Evolutionary conservation across 805 yeast species (phyloP).

Genomic region (Starmerella floris): DNA sequence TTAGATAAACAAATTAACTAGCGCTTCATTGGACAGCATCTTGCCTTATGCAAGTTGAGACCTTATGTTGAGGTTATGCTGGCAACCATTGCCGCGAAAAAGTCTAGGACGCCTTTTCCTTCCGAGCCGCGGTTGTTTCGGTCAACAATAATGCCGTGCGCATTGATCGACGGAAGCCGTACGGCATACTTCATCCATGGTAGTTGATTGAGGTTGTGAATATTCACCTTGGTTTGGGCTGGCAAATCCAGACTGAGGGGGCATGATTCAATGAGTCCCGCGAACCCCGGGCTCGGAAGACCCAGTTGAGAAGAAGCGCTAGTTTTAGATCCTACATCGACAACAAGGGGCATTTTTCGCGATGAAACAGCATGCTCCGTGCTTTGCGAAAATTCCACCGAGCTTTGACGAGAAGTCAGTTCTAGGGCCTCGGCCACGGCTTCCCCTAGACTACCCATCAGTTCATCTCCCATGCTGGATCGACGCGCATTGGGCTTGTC

Average conservation of each 20-base stretch:
- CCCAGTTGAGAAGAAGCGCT: background rate
- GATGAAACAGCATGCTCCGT: no score
- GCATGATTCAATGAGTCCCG: constrained; percentile 8
- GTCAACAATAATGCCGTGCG: constrained; percentile 80
- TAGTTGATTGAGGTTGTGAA: constrained; percentile 42
- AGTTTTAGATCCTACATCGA: background rate
- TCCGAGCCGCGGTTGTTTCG: constrained; percentile 30
- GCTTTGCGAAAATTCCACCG: background rate
- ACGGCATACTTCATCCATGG: constrained; percentile 71
- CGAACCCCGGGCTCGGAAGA: constrained; percentile 5
- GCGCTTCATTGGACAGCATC: no score
- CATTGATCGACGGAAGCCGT: constrained; percentile 55
- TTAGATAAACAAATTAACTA: background rate
- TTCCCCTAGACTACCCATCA: background rate
- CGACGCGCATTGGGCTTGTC: background rate
- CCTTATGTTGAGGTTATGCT: background rate
- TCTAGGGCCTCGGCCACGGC: constrained; percentile 8
- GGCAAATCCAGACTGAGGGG: constrained; percentile 1
- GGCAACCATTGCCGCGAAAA: constrained; percentile 16
- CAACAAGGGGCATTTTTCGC: background rate
- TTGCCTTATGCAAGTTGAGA: background rate
- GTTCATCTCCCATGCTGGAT: background rate
- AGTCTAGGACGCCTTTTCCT: constrained; percentile 22
- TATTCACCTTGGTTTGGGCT: background rate
- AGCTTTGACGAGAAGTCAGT: background rate